phyloP scores from a whole-genome alignment of 495 filamentous ascomycete species.

The Penicillium crystallinum region DNA sequence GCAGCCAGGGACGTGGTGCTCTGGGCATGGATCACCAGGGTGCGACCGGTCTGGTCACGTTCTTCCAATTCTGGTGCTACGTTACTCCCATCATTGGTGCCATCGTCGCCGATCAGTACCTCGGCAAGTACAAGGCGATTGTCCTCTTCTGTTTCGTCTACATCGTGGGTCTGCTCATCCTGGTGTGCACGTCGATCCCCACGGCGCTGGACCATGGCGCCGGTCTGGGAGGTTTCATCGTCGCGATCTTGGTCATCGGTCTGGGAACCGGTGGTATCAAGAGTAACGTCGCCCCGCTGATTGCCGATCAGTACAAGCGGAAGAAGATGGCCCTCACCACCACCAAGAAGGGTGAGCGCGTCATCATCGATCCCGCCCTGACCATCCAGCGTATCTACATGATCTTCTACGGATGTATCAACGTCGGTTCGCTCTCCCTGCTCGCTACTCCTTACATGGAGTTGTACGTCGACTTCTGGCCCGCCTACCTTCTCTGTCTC shows the following conservation, averaged over 20 bases:
- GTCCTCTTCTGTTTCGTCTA: conserved; percentile 49
- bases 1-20: conserved; percentile 48
- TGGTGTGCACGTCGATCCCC: conserved; percentile 47
- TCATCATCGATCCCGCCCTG: conserved; percentile 69
- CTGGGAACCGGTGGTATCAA: conserved; percentile 69
- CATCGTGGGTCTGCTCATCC: conserved; percentile 42
- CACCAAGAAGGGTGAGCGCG: conserved; percentile 60
- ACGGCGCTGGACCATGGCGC: conserved; percentile 39
- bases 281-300: conserved; percentile 54
- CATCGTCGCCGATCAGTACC: conserved; percentile 59
- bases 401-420: conserved; percentile 73
- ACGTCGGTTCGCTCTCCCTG: conserved; percentile 64
- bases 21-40: conserved; percentile 49
- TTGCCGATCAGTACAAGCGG: conserved; percentile 71
- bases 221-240: conserved; percentile 47
- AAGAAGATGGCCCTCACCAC: conserved; percentile 52
- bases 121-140: conserved; percentile 68
- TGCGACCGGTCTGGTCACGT: conserved; percentile 55
- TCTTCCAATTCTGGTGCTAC: conserved; percentile 62
- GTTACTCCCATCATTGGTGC: conserved; percentile 55
- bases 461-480: conserved; percentile 65
- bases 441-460: conserved; percentile 65
- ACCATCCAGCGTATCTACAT: conserved; percentile 73
- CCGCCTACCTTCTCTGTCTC: conserved; percentile 65
- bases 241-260: conserved; percentile 43